Evolutionary conservation across 768 basidiomycete species (phyloP), one percentile per base, ranked within the genome.

Genomic region (Panellus pusillus): DNA sequence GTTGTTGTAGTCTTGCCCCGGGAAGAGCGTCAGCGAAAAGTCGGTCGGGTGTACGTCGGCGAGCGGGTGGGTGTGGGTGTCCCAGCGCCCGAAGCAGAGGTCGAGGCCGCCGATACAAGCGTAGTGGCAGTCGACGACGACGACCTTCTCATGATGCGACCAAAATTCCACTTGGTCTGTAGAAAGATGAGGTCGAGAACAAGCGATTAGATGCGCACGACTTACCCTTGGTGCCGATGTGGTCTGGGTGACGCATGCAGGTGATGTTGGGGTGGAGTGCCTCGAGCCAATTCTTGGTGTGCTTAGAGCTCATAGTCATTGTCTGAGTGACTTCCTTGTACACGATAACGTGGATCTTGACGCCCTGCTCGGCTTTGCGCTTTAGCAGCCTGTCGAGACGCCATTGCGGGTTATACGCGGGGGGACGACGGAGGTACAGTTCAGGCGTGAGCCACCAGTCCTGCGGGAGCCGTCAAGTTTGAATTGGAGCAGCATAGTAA

Each of bases 401-500:
- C 84, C 87, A 99, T 70, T 97, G 86, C 6, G 87, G 86, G 66
- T 91, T 79, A 61, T 83, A 71, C 0, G 91, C 90, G 6, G 95
- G 87, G 1, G 96, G 97, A 11, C 97, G 89, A 47, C 96, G 87
- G 35, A 98, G 86, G 71, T 93, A 97, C 3, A 98, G 72, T 66
- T 98, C 96, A 1, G 96, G 96, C 0, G 91, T 90, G 56, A 98
- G 80, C 94, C 94, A 95, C 92, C 91, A 91, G 60, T 91, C 88
- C 84, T 89, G 57, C 27, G 44, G 17, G 13, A 31, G 11, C n/a
- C 24, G 24, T 24, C 6, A 6, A 6, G 6, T 24, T 27, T 40
- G 39, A 6, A 15, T 9, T 40, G 39, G n/a, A 20, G 39, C 17
- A 9, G n/a, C 36, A 37, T 40, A 17, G 39, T 4, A 9, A 40